Percentiles rank a stretch among this genome's conserved stretches.
These are phyloP conservation scores for Dichotomopilus funicola DNA, from an alignment of 2,329 filamentous ascomycete genomes.

Conservation along the genomic window DNA sequence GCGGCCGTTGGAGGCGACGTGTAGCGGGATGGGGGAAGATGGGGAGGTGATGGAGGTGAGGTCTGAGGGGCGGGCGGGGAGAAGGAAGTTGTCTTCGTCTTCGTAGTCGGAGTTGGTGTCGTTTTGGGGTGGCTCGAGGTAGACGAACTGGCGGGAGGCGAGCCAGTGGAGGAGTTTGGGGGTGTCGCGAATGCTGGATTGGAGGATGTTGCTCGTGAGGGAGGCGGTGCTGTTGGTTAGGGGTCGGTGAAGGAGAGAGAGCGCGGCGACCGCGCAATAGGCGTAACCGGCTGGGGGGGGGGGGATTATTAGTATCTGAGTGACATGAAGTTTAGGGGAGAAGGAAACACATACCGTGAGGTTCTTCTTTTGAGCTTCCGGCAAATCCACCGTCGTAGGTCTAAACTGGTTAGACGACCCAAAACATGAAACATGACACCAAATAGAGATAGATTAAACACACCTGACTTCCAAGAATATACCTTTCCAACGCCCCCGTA, in stretches of 20 bases:
- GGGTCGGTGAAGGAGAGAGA: slow-evolving; percentile 67
- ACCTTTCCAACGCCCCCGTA: slow-evolving; percentile 59
- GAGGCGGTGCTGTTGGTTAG: slow-evolving; percentile 30
- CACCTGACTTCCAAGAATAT: slow-evolving; percentile 60
- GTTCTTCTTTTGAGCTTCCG: slow-evolving; percentile 71
- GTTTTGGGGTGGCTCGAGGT: slow-evolving; percentile 38
- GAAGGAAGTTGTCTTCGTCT: slow-evolving; percentile 30
- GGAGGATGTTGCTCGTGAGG: slow-evolving; percentile 28
- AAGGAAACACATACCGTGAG: slow-evolving; percentile 56
- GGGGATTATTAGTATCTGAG: slow-evolving; percentile 6
- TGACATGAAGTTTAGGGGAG: not conserved
- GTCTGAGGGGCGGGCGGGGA: slow-evolving; percentile 29
- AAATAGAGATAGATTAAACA: not conserved
- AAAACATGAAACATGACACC: not conserved
- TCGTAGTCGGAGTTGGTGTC: slow-evolving; percentile 40
- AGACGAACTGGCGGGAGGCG: slow-evolving; percentile 52
- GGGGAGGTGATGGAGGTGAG: slow-evolving; percentile 25
- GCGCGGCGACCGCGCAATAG: slow-evolving; percentile 75
- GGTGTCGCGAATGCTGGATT: slow-evolving; percentile 36
- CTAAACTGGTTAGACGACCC: slow-evolving; percentile 33
- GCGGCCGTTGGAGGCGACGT: slow-evolving; percentile 79
- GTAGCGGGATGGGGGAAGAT: slow-evolving; percentile 27
- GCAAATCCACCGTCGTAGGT: slow-evolving; percentile 81
- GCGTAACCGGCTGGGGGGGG: slow-evolving; percentile 71
- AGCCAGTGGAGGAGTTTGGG: slow-evolving; percentile 45